A percentile compares a stretch with the other conserved stretches of the same genome.
These are phyloP conservation scores for Carex parvula DNA, from an alignment of 176 grass and related monocot genomes.

Conservation along the genomic window DNA sequence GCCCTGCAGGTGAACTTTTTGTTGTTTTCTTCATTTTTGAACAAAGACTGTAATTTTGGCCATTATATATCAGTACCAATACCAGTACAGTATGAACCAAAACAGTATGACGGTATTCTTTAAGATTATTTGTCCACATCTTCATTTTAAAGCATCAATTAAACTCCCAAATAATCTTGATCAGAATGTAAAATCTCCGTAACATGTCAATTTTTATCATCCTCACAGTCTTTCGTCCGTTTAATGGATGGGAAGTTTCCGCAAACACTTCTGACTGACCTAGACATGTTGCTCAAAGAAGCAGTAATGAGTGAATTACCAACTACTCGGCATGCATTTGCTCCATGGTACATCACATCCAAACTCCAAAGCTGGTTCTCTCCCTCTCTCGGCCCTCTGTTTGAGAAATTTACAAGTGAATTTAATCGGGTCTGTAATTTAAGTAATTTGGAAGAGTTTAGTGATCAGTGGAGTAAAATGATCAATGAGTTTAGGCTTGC, in stretches of 20 bases:
- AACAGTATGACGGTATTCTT: neutral
- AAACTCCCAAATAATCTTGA: neutral
- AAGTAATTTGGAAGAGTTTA: constrained; percentile 38
- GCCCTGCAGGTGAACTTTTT: constrained; percentile 45
- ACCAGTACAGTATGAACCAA: neutral
- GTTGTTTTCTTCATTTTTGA: constrained; percentile 3
- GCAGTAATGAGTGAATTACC: constrained; percentile 42
- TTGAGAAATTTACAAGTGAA: constrained; percentile 34
- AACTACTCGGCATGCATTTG: constrained; percentile 43
- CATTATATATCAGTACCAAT: neutral
- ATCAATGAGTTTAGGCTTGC: constrained; percentile 36
- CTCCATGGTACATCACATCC: constrained; percentile 39
- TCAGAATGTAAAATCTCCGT: neutral
- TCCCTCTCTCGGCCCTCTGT: constrained; percentile 29
- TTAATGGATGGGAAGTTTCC: constrained; percentile 52
- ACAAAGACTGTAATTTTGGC: neutral
- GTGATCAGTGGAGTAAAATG: constrained; percentile 44
- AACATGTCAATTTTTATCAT: constrained; percentile 14
- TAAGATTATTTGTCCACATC: neutral
- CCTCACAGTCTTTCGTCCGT: constrained; percentile 33
- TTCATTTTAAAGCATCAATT: constrained; percentile 1
- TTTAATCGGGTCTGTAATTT: constrained; percentile 37
- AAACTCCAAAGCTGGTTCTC: constrained; percentile 48
- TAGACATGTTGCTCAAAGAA: constrained; percentile 40
- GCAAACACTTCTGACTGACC: constrained; percentile 45